These are phyloP conservation scores for Carpinus fangiana DNA, from an alignment of 306 rosid genomes.

Conservation along the genomic window DNA sequence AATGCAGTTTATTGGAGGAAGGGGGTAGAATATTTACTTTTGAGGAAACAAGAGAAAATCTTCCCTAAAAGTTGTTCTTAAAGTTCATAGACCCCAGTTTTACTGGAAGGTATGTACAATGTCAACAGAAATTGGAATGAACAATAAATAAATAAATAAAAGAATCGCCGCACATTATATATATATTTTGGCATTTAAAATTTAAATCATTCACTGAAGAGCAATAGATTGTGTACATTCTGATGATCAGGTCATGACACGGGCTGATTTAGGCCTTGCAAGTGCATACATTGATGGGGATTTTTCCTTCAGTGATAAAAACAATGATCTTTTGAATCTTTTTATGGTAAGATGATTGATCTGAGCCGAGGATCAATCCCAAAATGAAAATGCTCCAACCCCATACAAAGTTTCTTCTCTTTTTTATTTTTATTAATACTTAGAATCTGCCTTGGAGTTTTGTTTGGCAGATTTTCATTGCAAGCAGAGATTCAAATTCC, in stretches of 20 bases:
- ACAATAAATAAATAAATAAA: too few species aligned
- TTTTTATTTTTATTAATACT: not conserved
- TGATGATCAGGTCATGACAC: constrained; percentile 70
- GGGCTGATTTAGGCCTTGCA: constrained; percentile 92
- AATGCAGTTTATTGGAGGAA: constrained; percentile 69
- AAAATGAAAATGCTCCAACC: not conserved
- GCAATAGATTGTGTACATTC: not conserved
- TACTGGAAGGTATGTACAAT: constrained; percentile 75
- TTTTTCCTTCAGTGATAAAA: constrained; percentile 71
- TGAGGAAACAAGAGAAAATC: constrained; percentile 53
- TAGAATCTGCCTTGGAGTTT: not conserved
- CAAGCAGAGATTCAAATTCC: constrained; percentile 67
- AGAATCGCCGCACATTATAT: too few species aligned
- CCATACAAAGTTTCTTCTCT: too few species aligned
- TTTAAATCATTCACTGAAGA: not conserved
- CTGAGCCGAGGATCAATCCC: not conserved
- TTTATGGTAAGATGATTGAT: constrained; percentile 48
- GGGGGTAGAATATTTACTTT: constrained; percentile 79
- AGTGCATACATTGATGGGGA: constrained; percentile 83
- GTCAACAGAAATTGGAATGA: too few species aligned
- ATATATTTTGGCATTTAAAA: too few species aligned
- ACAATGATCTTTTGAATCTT: constrained; percentile 67
- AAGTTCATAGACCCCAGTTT: constrained; percentile 71
- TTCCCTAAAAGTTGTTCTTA: constrained; percentile 42
- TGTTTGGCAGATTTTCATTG: constrained; percentile 70